These are phyloP conservation scores for Truncatella angustata DNA, from an alignment of 2,329 filamentous ascomycete genomes.

Conservation along the genomic window DNA sequence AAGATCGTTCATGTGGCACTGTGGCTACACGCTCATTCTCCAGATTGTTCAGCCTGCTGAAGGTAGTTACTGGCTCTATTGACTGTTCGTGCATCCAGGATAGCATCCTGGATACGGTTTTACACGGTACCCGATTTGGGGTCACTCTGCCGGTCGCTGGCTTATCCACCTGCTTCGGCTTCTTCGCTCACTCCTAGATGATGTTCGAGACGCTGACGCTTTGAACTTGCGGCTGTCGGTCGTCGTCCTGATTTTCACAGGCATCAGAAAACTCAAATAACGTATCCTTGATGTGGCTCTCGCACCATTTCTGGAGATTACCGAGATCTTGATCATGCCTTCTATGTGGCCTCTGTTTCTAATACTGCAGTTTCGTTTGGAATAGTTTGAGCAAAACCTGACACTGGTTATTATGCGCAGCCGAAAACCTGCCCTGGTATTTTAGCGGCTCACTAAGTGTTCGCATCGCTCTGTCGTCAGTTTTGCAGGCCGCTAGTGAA, in stretches of 20 bases:
- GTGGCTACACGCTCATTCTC: too few relatives aligned
- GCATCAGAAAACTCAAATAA: constrained; percentile 1
- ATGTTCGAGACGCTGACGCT: background rate
- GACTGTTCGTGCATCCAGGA: too few relatives aligned
- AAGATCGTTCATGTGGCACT: too few relatives aligned
- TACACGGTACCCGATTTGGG: too few relatives aligned
- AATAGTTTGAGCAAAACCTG: constrained; percentile 2
- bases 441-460: too few relatives aligned
- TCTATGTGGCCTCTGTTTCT: background rate
- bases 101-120: too few relatives aligned
- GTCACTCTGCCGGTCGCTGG: too few relatives aligned
- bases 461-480: too few relatives aligned
- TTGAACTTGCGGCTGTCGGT: background rate
- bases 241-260: background rate
- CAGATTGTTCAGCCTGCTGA: too few relatives aligned
- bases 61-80: too few relatives aligned
- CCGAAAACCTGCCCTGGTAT: background rate
- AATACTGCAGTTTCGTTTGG: constrained; percentile 1
- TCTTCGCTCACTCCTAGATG: background rate
- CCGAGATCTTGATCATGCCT: background rate
- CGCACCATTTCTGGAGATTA: background rate
- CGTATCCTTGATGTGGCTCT: background rate
- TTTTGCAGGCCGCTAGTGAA: background rate
- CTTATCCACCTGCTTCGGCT: background rate
- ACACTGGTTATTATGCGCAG: constrained; percentile 1